These are phyloP conservation scores for Fusarium sp. DNA, from an alignment of 2,329 filamentous ascomycete genomes.

Conservation along the genomic window DNA sequence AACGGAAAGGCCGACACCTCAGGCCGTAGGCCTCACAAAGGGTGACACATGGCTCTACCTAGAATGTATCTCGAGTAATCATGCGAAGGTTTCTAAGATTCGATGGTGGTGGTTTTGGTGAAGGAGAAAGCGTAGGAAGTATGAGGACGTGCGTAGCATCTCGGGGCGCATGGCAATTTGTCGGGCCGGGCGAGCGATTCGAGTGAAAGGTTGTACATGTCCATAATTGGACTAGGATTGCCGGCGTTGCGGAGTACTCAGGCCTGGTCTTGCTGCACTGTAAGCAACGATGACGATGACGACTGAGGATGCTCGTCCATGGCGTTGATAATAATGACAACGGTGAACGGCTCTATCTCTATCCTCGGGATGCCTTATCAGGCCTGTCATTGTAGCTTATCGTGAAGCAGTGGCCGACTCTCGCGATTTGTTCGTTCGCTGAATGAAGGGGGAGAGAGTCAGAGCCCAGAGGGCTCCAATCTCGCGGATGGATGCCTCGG, in stretches of 20 bases:
- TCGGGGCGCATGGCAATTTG: constrained; percentile 26
- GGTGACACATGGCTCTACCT: constrained; percentile 46
- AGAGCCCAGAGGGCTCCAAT: too few species aligned
- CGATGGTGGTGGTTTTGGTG: constrained; percentile 46
- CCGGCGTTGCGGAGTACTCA: constrained; percentile 30
- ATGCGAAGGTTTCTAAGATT: constrained; percentile 49
- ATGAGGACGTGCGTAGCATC: constrained; percentile 43
- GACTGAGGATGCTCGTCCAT: constrained; percentile 3
- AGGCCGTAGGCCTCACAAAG: constrained; percentile 32
- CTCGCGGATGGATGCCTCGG: not conserved
- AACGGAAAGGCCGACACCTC: constrained; percentile 37
- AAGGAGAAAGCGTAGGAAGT: constrained; percentile 43
- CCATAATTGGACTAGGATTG: constrained; percentile 27
- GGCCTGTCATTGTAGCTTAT: not conserved
- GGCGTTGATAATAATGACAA: constrained; percentile 5
- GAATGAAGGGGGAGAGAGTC: too few species aligned
- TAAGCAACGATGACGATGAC: constrained; percentile 6
- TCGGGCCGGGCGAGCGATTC: constrained; percentile 25
- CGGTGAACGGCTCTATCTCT: not conserved
- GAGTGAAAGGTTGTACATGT: constrained; percentile 30
- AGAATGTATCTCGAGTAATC: constrained; percentile 53
- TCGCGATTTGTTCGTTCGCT: too few species aligned
- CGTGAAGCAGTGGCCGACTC: not conserved
- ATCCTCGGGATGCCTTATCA: not conserved
- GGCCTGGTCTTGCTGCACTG: constrained; percentile 15